These are phyloP conservation scores for Plantago ovata DNA, from an alignment of 257 asterid genomes.

Conservation along the genomic window DNA sequence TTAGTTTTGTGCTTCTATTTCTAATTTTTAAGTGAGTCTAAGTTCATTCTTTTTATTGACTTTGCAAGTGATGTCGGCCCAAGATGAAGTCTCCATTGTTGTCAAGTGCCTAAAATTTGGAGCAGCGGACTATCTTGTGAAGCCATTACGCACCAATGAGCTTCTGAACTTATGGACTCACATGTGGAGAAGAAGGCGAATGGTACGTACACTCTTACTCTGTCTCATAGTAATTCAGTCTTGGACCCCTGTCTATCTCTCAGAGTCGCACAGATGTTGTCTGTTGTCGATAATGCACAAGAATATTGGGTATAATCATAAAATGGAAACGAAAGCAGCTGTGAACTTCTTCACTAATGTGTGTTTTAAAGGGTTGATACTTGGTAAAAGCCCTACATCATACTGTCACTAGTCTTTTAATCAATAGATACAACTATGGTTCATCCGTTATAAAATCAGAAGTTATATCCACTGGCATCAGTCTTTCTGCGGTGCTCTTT, in stretches of 20 bases:
- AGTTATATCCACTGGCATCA: too few relatives aligned
- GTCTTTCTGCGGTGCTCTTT: too few relatives aligned
- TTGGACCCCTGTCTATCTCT: not conserved
- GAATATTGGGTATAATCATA: not conserved
- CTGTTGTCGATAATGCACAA: not conserved
- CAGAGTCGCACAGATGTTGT: slow-evolving; percentile 7
- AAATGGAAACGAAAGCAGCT: not conserved
- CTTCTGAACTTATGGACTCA: slow-evolving; percentile 98
- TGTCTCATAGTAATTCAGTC: not conserved
- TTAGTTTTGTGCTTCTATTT: not conserved
- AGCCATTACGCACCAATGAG: slow-evolving; percentile 94
- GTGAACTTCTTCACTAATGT: too few relatives aligned
- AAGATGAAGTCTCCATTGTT: slow-evolving; percentile 77
- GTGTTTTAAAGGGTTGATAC: too few relatives aligned
- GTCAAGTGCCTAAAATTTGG: slow-evolving; percentile 91
- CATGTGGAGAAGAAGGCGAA: slow-evolving; percentile 98
- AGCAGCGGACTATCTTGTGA: slow-evolving; percentile 99
- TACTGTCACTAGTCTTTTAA: too few relatives aligned
- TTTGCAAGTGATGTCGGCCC: slow-evolving; percentile 89
- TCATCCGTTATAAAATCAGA: too few relatives aligned
- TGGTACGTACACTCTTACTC: slow-evolving; percentile 39
- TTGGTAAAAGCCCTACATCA: too few relatives aligned
- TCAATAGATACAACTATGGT: too few relatives aligned
- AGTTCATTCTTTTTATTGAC: slow-evolving; percentile 7
- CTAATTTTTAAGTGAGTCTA: not conserved